These are phyloP conservation scores for Solanum clarkiae DNA, from an alignment of 257 asterid genomes.

Conservation along the genomic window DNA sequence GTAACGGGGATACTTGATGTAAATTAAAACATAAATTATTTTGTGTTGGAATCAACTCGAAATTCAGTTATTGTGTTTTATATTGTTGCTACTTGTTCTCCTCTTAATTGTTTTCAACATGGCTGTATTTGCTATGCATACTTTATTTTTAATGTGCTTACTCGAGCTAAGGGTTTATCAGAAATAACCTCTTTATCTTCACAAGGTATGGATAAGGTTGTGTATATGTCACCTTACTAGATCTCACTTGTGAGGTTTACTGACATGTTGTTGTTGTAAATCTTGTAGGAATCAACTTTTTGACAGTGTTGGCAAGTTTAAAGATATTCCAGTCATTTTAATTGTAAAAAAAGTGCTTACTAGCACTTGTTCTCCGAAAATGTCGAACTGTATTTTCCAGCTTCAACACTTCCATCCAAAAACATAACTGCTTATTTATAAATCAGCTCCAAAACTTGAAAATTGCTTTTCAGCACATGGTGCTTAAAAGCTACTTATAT, in stretches of 20 bases:
- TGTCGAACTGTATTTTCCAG: not conserved
- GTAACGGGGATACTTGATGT: not conserved
- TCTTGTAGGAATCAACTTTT: not conserved
- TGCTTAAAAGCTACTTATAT: not conserved
- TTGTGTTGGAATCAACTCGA: not conserved
- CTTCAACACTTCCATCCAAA: not conserved
- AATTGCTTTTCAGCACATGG: not conserved
- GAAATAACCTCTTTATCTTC: not conserved
- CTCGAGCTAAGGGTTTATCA: not conserved
- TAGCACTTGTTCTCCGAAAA: not conserved
- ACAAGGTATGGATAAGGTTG: not conserved
- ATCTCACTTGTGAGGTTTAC: not conserved
- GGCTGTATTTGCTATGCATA: not conserved
- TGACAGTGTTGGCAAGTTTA: not conserved
- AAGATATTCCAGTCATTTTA: not conserved
- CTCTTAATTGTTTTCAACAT: not conserved
- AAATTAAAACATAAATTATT: not conserved
- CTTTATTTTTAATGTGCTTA: not conserved
- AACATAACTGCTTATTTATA: not conserved
- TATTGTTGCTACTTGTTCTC: not conserved
- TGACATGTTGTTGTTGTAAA: not conserved
- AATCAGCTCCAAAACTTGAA: not conserved
- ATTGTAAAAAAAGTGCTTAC: not conserved
- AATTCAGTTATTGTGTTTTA: not conserved
- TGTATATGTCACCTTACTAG: not conserved